These are phyloP conservation scores for Nyssa sinensis DNA, from an alignment of 148 eudicot genomes.

Conservation along the genomic window DNA sequence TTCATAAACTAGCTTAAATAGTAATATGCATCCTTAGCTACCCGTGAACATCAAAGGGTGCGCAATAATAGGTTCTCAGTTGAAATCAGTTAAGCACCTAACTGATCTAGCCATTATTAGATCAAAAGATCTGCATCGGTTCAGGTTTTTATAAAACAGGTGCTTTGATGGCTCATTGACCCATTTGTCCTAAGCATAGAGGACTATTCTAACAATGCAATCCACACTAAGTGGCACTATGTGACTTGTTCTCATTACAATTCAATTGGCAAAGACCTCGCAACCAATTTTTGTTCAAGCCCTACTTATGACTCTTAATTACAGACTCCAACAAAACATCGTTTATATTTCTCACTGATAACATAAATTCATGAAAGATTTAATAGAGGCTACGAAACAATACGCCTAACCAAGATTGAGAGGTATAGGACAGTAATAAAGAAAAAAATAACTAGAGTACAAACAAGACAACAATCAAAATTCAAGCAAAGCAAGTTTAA, in stretches of 20 bases:
- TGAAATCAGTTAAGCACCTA: no score
- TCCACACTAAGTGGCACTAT: not conserved
- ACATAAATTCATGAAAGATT: not conserved
- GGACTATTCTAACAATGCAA: not conserved
- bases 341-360: not conserved
- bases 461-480: no score
- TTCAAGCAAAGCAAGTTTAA: not conserved
- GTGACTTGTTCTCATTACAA: no score
- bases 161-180: not conserved
- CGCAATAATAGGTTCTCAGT: no score
- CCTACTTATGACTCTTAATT: not conserved
- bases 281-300: not conserved
- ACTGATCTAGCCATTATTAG: no score
- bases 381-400: no score
- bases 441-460: not conserved
- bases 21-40: not conserved
- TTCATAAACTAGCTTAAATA: not conserved
- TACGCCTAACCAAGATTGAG: not conserved
- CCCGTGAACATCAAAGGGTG: no score
- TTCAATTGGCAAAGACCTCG: no score
- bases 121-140: no score
- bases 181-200: not conserved
- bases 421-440: not conserved
- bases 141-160: not conserved
- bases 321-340: not conserved